These are phyloP conservation scores for Candida germanica DNA, from an alignment of 805 yeast species.

Conservation along the genomic window DNA sequence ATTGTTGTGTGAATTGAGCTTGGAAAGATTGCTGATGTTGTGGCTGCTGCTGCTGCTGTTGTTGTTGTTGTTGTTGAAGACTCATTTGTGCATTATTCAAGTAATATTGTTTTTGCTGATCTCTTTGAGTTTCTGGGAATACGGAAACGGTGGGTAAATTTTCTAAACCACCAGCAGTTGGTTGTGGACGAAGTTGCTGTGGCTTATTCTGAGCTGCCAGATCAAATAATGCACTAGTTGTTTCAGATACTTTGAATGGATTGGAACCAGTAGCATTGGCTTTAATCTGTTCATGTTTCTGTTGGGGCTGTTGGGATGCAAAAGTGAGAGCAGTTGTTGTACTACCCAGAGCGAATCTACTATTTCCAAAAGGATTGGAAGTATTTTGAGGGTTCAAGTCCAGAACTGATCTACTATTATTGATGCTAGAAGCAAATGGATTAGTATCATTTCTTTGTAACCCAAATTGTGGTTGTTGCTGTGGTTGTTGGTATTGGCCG, in stretches of 20 bases:
- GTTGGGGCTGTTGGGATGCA: slow-evolving; percentile 6
- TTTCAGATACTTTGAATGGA: slow-evolving; percentile 51
- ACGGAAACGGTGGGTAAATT: slow-evolving; percentile 62
- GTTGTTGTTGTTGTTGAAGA: slow-evolving; percentile 24
- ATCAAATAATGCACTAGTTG: slow-evolving; percentile 31
- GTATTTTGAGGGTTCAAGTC: slow-evolving; percentile 15
- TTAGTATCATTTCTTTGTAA: slow-evolving; percentile 32
- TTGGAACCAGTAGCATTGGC: slow-evolving; percentile 51
- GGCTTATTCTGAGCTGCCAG: slow-evolving; percentile 14
- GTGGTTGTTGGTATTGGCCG: slow-evolving; percentile 7
- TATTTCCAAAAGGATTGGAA: slow-evolving; percentile 47
- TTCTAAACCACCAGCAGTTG: slow-evolving; percentile 75
- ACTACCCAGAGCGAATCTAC: slow-evolving; percentile 32
- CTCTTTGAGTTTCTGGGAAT: slow-evolving; percentile 61
- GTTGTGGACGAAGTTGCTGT: slow-evolving; percentile 41
- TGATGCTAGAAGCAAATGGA: slow-evolving; percentile 29
- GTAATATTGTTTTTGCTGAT: slow-evolving; percentile 34
- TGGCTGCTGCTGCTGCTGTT: slow-evolving; percentile 17
- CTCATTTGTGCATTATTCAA: slow-evolving; percentile 36
- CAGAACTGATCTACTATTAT: slow-evolving; percentile 8
- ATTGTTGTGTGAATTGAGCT: slow-evolving; percentile 10
- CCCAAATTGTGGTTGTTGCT: slow-evolving; percentile 10
- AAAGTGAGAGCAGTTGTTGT: slow-evolving; percentile 31
- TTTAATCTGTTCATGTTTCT: slow-evolving; percentile 15
- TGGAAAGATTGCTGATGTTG: slow-evolving; percentile 19